phyloP scores from a whole-genome alignment of 306 rosid species.

The Acacia melanoxylon region DNA sequence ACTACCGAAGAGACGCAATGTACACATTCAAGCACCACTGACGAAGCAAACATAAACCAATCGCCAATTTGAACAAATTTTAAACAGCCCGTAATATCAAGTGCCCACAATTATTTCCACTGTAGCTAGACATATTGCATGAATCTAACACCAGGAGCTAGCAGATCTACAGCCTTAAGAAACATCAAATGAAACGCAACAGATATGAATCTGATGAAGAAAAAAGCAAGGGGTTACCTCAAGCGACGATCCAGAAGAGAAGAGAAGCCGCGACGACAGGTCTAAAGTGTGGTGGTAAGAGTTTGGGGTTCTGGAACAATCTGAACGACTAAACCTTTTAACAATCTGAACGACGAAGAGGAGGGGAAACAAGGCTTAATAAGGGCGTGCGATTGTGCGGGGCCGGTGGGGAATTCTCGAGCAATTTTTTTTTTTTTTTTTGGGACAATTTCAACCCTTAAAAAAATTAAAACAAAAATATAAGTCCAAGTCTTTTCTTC shows the following conservation, averaged over 20 bases:
- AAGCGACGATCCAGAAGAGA: conserved; percentile 25
- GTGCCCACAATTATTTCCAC: background rate
- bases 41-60: background rate
- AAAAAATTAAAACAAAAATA: background rate
- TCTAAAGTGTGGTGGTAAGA: background rate
- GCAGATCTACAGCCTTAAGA: conserved; percentile 44
- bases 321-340: conserved; percentile 1
- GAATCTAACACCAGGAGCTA: conserved; percentile 24
- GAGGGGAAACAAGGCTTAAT: background rate
- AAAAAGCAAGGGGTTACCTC: background rate
- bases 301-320: conserved; percentile 27
- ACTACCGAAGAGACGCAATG: background rate
- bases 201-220: background rate
- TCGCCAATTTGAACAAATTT: background rate
- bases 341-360: background rate
- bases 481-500: background rate
- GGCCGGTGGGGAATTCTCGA: conserved; percentile 34
- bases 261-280: background rate
- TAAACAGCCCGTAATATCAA: background rate
- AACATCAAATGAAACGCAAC: background rate
- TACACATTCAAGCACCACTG: background rate
- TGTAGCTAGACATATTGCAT: background rate
- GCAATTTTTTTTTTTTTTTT: background rate
- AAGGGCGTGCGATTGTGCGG: conserved; percentile 9
- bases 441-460: background rate